Conservation (phyloP, 345 rosid species). For the Pistacia integerrima region DNA sequence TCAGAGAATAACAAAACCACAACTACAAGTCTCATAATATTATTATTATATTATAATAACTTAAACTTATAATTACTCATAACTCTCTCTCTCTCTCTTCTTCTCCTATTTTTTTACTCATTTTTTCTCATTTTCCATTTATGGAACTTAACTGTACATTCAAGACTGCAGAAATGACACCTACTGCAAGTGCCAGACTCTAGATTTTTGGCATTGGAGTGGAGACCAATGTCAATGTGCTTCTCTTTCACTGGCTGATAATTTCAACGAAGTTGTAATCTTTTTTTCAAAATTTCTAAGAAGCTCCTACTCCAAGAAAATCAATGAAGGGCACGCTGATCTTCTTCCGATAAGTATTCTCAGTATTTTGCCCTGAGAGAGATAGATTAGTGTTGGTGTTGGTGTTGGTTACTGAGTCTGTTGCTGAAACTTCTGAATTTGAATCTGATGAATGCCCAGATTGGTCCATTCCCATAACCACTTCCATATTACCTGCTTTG, state of each 20-base stretch:
- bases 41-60: conserved; percentile 5
- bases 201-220: background rate
- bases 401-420: conserved; percentile 48
- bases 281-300: conserved; percentile 3
- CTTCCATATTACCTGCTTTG: conserved; percentile 24
- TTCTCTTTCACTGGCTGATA: conserved; percentile 4
- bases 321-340: conserved; percentile 50
- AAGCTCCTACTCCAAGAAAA: conserved; percentile 69
- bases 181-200: background rate
- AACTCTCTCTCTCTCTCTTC: background rate
- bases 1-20: conserved; percentile 22
- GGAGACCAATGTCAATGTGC: background rate
- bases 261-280: too few species aligned
- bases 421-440: conserved; percentile 53
- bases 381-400: conserved; percentile 31
- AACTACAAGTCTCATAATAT: conserved; percentile 12
- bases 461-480: conserved; percentile 34
- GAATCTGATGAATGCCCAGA: conserved; percentile 48
- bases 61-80: conserved; percentile 15
- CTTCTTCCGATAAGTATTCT: conserved; percentile 25
- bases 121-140: conserved; percentile 10
- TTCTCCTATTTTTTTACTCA: background rate
- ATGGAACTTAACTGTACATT: conserved; percentile 30
- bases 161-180: conserved; percentile 21
- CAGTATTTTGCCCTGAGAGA: conserved; percentile 17